Evolutionary conservation across 495 filamentous ascomycete species (phyloP).

Genomic region (Tetracladium setigerum): DNA sequence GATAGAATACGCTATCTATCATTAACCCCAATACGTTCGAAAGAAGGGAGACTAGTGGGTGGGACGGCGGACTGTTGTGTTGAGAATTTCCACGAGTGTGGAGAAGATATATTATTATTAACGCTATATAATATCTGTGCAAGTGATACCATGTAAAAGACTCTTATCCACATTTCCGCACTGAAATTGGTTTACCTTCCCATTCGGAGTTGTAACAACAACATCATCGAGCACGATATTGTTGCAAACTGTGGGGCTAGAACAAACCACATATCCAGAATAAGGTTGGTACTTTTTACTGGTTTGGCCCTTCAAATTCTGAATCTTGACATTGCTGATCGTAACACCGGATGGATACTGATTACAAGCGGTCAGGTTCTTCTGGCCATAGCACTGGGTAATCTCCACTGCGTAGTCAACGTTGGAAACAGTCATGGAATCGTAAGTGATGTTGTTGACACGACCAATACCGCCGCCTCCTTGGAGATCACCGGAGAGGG

Average conservation of each 20-base stretch:
- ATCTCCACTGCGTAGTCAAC: slow-evolving; percentile 57
- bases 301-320: slow-evolving; percentile 43
- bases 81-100: too few relatives aligned
- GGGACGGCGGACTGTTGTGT: too few relatives aligned
- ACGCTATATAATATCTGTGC: too few relatives aligned
- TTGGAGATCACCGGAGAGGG: slow-evolving; percentile 42
- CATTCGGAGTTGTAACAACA: slow-evolving; percentile 39
- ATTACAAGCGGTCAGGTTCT: slow-evolving; percentile 49
- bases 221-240: slow-evolving; percentile 41
- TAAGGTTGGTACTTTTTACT: slow-evolving; percentile 38
- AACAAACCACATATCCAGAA: slow-evolving; percentile 49
- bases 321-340: slow-evolving; percentile 44
- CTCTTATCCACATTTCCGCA: slow-evolving; percentile 45
- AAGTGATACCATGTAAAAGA: too few relatives aligned
- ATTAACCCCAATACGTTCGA: too few relatives aligned
- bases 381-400: slow-evolving; percentile 57
- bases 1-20: too few relatives aligned
- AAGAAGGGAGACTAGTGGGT: too few relatives aligned
- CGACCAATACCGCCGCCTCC: slow-evolving; percentile 46
- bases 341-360: slow-evolving; percentile 44
- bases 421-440: slow-evolving; percentile 42
- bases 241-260: slow-evolving; percentile 39
- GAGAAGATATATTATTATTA: too few relatives aligned
- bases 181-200: slow-evolving; percentile 36
- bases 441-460: slow-evolving; percentile 42